phyloP scores from a whole-genome alignment of 2,329 filamentous ascomycete genomes.

The Curvularia hawaiiensis region DNA sequence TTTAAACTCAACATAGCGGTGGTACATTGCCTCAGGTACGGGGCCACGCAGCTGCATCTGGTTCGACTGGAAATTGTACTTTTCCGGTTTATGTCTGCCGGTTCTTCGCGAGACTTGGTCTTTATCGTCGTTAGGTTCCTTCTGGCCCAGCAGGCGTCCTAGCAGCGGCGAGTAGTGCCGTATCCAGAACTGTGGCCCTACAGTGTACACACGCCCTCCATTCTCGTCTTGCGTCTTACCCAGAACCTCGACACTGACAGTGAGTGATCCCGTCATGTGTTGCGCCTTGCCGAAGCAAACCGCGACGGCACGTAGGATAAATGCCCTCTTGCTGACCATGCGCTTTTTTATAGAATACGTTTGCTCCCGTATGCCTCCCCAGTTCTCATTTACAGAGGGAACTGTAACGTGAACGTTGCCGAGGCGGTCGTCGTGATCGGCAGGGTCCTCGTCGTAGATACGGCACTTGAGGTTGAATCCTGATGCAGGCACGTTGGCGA shows the following conservation, averaged over 20 bases:
- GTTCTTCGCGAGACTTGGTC: constrained; percentile 47
- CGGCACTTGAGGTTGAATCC: constrained; percentile 86
- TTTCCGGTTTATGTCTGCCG: constrained; percentile 59
- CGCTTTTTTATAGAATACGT: constrained; percentile 79
- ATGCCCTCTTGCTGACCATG: constrained; percentile 85
- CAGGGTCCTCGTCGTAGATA: constrained; percentile 87
- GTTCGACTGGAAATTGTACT: constrained; percentile 92
- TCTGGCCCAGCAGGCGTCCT: constrained; percentile 73
- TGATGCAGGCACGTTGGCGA: constrained; percentile 80
- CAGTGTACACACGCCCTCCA: constrained; percentile 74
- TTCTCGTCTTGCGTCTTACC: constrained; percentile 71
- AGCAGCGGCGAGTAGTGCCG: constrained; percentile 91
- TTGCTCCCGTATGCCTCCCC: constrained; percentile 70
- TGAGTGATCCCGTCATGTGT: constrained; percentile 72
- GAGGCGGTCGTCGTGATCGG: constrained; percentile 83
- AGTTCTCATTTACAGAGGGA: constrained; percentile 64
- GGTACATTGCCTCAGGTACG: constrained; percentile 79
- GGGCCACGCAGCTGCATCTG: constrained; percentile 88
- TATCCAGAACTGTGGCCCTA: constrained; percentile 77
- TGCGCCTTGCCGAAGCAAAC: constrained; percentile 65
- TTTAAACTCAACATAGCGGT: constrained; percentile 91
- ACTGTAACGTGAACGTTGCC: constrained; percentile 81
- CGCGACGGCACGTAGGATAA: constrained; percentile 71
- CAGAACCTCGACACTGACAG: constrained; percentile 77
- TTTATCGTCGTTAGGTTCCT: constrained; percentile 56